A percentile compares a stretch with the other conserved stretches of the same genome.
Evolutionary conservation across 306 rosid species (phyloP).

Genomic region (Ammopiptanthus mongolicus): DNA sequence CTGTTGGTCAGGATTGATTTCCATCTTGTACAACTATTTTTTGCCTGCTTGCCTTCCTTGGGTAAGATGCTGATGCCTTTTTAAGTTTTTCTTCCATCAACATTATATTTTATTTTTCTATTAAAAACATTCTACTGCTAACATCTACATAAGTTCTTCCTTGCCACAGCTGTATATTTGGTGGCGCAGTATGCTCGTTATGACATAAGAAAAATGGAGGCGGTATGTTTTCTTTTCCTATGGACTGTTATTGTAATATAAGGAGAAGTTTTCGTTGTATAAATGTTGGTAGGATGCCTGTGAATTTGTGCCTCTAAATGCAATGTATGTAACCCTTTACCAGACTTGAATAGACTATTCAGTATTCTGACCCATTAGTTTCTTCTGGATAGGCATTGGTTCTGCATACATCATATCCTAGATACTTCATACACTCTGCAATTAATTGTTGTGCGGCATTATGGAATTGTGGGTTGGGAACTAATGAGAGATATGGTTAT

Average conservation of each 20-base stretch:
- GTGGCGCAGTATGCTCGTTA: constrained; percentile 89
- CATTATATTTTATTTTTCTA: background rate
- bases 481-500: background rate
- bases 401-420: background rate
- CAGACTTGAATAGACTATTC: background rate
- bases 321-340: background rate
- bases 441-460: background rate
- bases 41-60: constrained; percentile 83
- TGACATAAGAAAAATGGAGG: constrained; percentile 79
- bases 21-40: constrained; percentile 81
- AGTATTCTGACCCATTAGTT: background rate
- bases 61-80: constrained; percentile 36
- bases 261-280: background rate
- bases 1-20: constrained; percentile 76
- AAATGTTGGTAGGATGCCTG: background rate
- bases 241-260: background rate
- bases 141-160: constrained; percentile 17
- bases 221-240: constrained; percentile 33
- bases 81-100: background rate
- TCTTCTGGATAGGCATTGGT: background rate
- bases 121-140: background rate
- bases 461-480: background rate
- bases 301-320: constrained; percentile 5
- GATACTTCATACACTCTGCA: background rate
- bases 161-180: constrained; percentile 73